Percentiles rank a stretch among this genome's conserved stretches.
Conservation (phyloP, 352 stramenopile genomes). For the Pythium aphanidermatum region DNA sequence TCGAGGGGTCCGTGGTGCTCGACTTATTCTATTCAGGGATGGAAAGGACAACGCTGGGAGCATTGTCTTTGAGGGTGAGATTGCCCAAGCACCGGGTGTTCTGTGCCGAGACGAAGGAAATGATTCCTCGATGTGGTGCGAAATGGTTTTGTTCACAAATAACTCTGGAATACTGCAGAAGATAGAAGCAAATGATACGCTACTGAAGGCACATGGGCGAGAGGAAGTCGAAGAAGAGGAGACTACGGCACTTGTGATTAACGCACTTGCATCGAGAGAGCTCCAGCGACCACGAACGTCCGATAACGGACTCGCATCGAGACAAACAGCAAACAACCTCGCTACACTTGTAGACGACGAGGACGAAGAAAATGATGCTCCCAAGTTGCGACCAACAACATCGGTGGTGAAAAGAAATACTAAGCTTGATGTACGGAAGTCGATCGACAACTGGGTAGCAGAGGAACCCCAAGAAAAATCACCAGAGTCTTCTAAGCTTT, state of each 20-base stretch:
- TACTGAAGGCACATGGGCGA: constrained; percentile 11
- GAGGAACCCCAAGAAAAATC: constrained; percentile 49
- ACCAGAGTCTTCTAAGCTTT: constrained; percentile 28
- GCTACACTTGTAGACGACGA: not conserved
- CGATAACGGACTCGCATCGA: constrained; percentile 20
- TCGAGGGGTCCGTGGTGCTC: constrained; percentile 53
- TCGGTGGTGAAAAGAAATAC: constrained; percentile 20
- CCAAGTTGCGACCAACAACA: constrained; percentile 31
- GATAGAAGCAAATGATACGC: constrained; percentile 63
- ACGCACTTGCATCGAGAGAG: constrained; percentile 37
- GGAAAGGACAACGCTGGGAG: not conserved
- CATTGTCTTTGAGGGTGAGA: constrained; percentile 84
- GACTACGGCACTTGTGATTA: constrained; percentile 25
- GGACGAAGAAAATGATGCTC: not conserved
- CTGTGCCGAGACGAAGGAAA: constrained; percentile 39
- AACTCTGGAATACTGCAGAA: constrained; percentile 48
- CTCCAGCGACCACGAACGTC: constrained; percentile 46
- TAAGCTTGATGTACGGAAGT: constrained; percentile 23
- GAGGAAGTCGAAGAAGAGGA: constrained; percentile 48
- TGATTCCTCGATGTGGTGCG: constrained; percentile 36
- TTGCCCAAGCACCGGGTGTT: constrained; percentile 63
- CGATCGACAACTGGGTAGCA: constrained; percentile 34
- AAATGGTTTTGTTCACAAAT: constrained; percentile 87
- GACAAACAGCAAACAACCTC: not conserved
- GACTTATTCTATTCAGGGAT: constrained; percentile 39